Evolutionary conservation across 768 basidiomycete species (phyloP).

Genomic region (Trametopsis cervina): DNA sequence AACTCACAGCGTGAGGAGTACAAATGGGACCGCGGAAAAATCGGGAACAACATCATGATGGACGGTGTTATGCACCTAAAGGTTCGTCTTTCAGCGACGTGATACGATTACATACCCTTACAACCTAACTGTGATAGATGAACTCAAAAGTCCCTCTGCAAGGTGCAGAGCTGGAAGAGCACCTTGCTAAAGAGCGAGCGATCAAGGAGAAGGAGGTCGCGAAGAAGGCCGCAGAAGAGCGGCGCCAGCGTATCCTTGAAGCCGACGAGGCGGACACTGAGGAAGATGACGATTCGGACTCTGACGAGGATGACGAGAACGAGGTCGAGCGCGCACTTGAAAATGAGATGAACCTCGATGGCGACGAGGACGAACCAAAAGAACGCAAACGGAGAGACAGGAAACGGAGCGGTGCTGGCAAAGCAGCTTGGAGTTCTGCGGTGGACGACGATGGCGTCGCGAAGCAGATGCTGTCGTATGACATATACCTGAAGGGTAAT

Average conservation of each 20-base stretch:
- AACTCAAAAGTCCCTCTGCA: conserved; percentile 84
- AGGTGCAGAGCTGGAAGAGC: conserved; percentile 81
- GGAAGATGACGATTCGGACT: conserved; percentile 55
- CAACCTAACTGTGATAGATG: conserved; percentile 43
- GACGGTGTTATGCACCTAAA: conserved; percentile 61
- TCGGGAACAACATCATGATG: conserved; percentile 82
- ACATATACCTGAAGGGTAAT: conserved; percentile 97
- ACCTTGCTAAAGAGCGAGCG: conserved; percentile 67
- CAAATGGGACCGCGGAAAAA: conserved; percentile 85
- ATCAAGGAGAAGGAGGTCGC: conserved; percentile 81
- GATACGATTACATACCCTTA: background rate
- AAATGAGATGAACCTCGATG: conserved; percentile 23
- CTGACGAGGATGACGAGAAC: conserved; percentile 56
- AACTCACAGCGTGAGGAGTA: conserved; percentile 68
- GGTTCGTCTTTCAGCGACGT: conserved; percentile 32
- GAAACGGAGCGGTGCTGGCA: conserved; percentile 37
- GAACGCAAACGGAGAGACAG: conserved; percentile 38
- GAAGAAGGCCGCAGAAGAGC: conserved; percentile 74
- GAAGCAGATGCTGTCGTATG: conserved; percentile 77
- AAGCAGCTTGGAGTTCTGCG: conserved; percentile 48
- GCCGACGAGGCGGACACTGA: conserved; percentile 89
- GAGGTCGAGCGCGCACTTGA: conserved; percentile 48
- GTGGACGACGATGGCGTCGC: conserved; percentile 73
- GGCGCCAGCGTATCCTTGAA: conserved; percentile 85
- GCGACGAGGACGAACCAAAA: conserved; percentile 41